phyloP scores from a whole-genome alignment of 2,329 filamentous ascomycete species.

The Claviceps quebecensis region DNA sequence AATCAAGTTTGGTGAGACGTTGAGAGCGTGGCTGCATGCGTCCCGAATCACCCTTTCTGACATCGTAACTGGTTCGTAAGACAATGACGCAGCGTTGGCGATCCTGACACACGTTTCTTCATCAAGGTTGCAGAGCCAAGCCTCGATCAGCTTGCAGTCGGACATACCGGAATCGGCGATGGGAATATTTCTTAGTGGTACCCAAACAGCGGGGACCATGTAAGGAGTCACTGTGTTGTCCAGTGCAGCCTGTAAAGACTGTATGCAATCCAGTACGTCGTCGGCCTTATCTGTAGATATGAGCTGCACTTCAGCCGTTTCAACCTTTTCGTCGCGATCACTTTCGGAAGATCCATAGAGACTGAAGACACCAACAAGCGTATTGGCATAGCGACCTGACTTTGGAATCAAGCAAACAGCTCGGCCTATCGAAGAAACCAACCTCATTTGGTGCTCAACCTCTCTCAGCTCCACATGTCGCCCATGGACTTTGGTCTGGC shows the following conservation, averaged over 20 bases:
- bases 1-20: conserved; percentile 1
- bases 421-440: background rate
- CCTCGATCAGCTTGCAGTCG: background rate
- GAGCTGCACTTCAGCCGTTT: background rate
- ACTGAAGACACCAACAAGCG: conserved; percentile 6
- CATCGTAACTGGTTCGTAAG: background rate
- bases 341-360: background rate
- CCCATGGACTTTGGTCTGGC: conserved; percentile 42
- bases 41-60: conserved; percentile 2
- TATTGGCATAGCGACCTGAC: conserved; percentile 1
- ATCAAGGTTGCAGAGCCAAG: conserved; percentile 2
- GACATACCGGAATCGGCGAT: background rate
- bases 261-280: background rate
- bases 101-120: background rate
- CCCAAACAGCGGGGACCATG: conserved; percentile 1
- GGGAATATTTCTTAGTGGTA: background rate
- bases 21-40: conserved; percentile 5
- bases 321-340: background rate
- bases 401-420: conserved; percentile 1
- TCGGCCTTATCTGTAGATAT: background rate
- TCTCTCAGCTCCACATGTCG: conserved; percentile 32
- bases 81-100: background rate
- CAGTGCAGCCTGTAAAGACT: background rate
- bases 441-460: conserved; percentile 9
- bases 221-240: background rate